A percentile compares a stretch with the other conserved stretches of the same genome.
Conservation (phyloP, 192 early-diverging fungal species). For the Coemansia sp. region DNA sequence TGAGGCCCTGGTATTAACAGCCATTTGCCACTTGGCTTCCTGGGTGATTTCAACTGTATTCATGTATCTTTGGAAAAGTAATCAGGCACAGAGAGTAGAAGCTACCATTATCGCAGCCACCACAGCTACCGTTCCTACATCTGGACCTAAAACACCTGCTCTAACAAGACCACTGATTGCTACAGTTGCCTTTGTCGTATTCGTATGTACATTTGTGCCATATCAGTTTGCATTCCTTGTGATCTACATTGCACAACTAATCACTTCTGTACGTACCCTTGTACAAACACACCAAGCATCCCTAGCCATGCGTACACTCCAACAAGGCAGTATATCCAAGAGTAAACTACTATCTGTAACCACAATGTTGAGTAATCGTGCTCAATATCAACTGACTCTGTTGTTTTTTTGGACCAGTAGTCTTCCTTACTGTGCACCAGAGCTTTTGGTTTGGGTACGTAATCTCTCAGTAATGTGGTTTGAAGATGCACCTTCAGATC, state of each 20-base stretch:
- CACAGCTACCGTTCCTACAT: no score
- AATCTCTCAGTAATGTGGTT: constrained; percentile 79
- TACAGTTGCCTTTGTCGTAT: constrained; percentile 43
- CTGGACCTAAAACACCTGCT: neutral
- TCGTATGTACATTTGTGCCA: constrained; percentile 62
- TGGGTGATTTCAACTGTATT: neutral
- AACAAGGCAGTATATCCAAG: no score
- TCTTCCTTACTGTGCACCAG: constrained; percentile 70
- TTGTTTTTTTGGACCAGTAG: constrained; percentile 67
- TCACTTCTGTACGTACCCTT: constrained; percentile 50
- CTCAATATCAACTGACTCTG: constrained; percentile 64
- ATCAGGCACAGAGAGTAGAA: neutral
- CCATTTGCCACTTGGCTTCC: constrained; percentile 11
- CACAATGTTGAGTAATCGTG: constrained; percentile 26
- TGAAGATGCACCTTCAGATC: constrained; percentile 74
- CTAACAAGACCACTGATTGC: constrained; percentile 15
- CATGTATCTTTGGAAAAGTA: neutral
- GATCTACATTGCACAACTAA: constrained; percentile 57
- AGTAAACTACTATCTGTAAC: no score
- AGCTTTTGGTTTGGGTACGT: constrained; percentile 75
- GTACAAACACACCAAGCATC: constrained; percentile 24
- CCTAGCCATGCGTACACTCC: no score
- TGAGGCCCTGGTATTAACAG: constrained; percentile 24
- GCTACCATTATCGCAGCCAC: neutral
- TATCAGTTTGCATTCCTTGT: constrained; percentile 76